Evolutionary conservation across 2,329 filamentous ascomycete genomes (phyloP).

Genomic region (Aspergillus ochraceus): DNA sequence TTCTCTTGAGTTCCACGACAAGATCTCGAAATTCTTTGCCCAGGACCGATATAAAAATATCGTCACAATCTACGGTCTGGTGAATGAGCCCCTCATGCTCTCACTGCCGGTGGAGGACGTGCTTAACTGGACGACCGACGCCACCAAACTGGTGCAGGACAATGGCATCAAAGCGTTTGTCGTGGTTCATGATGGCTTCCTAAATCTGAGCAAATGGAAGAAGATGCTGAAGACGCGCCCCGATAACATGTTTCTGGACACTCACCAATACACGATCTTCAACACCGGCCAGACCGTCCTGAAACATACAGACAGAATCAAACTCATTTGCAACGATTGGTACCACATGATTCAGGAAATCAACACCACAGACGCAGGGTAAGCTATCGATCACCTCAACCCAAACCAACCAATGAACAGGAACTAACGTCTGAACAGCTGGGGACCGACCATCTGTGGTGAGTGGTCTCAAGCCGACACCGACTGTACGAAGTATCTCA

Average conservation of each 20-base stretch:
- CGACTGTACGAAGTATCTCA: constrained; percentile 83
- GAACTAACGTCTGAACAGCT: constrained; percentile 45
- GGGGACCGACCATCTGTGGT: constrained; percentile 89
- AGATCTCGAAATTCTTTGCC: constrained; percentile 86
- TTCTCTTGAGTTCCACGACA: constrained; percentile 82
- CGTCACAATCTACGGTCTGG: constrained; percentile 87
- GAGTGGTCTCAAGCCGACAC: constrained; percentile 99
- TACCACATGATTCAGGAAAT: constrained; percentile 72
- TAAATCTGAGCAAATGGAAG: constrained; percentile 88
- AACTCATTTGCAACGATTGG: constrained; percentile 88
- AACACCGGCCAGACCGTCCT: constrained; percentile 82
- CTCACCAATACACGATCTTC: constrained; percentile 98
- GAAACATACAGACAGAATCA: constrained; percentile 78
- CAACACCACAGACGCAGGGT: constrained; percentile 71
- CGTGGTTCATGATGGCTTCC: constrained; percentile 92
- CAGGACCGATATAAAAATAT: constrained; percentile 92
- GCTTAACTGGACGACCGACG: constrained; percentile 74
- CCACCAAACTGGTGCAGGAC: constrained; percentile 68
- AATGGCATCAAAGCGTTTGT: constrained; percentile 74
- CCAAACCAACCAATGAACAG: background rate
- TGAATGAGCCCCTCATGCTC: constrained; percentile 91
- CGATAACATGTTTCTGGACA: constrained; percentile 77
- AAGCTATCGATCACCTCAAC: constrained; percentile 16
- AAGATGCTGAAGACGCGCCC: constrained; percentile 71
- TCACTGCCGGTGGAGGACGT: constrained; percentile 65